Percentiles rank a stretch among this genome's conserved stretches.
Conservation (phyloP, 305 asterid species). For the Petunia hybrid region DNA sequence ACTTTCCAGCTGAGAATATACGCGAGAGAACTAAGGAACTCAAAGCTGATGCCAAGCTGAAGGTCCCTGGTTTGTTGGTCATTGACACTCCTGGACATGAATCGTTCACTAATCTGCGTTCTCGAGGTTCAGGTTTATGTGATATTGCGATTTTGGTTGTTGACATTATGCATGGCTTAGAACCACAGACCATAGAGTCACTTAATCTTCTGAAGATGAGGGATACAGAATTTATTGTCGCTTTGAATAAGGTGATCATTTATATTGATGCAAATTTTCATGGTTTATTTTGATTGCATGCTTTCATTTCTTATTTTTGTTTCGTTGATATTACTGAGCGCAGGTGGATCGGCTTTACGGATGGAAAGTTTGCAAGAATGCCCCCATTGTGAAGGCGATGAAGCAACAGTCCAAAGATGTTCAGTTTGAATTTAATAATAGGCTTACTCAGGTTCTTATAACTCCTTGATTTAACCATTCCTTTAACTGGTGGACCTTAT, state of each 20-base stretch:
- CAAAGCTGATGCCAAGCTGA: conserved; percentile 95
- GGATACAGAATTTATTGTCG: conserved; percentile 89
- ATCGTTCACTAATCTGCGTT: conserved; percentile 91
- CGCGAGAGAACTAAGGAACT: conserved; percentile 97
- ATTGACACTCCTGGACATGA: conserved; percentile 99
- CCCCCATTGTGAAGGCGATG: conserved; percentile 87
- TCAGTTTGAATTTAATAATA: conserved; percentile 63
- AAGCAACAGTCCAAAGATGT: conserved; percentile 86
- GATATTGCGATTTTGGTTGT: conserved; percentile 97
- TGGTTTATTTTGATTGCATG: conserved; percentile 29
- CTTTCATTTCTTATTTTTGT: conserved; percentile 5
- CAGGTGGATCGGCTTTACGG: conserved; percentile 95
- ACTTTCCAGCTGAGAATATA: conserved; percentile 95
- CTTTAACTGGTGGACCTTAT: conserved; percentile 31
- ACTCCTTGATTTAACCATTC: conserved; percentile 32
- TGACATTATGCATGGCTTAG: conserved; percentile 99
- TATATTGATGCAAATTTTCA: conserved; percentile 18
- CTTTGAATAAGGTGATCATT: conserved; percentile 84
- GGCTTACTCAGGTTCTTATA: conserved; percentile 71
- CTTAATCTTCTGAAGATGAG: conserved; percentile 95
- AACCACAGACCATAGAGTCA: conserved; percentile 96
- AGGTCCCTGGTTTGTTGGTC: conserved; percentile 95
- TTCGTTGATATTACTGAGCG: conserved; percentile 33
- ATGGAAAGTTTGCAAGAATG: conserved; percentile 81
- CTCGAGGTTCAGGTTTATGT: conserved; percentile 99